Evolutionary conservation across 306 rosid genomes (phyloP).

Genomic region (Hippophae gyantsensis): DNA sequence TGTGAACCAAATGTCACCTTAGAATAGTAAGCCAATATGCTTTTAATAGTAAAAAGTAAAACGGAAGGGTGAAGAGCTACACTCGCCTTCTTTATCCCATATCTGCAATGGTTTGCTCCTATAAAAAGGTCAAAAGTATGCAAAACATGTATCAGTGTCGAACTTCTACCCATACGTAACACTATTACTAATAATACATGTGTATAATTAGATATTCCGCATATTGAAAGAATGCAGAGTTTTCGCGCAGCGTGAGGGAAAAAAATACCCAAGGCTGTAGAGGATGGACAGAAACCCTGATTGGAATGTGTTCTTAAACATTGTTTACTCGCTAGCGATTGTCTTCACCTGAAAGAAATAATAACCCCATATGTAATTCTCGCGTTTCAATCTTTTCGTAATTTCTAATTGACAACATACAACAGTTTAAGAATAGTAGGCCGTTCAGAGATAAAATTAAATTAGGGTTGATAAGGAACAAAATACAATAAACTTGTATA

Average conservation of each 20-base stretch:
- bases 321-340: constrained; percentile 13
- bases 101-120: constrained; percentile 99
- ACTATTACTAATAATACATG: not conserved
- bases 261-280: constrained; percentile 79
- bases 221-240: not conserved
- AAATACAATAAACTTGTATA: no score
- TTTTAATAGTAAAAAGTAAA: not conserved
- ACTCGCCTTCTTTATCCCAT: constrained; percentile 94
- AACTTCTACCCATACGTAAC: not conserved
- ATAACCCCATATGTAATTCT: no score
- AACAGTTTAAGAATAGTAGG: no score
- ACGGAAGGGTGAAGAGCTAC: constrained; percentile 5
- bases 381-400: no score
- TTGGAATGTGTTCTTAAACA: constrained; percentile 98
- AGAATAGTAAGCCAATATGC: not conserved
- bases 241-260: not conserved
- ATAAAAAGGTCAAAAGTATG: constrained; percentile 5
- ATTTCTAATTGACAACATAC: no score
- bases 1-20: no score
- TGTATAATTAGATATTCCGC: not conserved
- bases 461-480: no score
- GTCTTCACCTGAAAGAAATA: no score
- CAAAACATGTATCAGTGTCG: constrained; percentile 12
- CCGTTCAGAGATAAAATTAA: no score
- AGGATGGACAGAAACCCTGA: constrained; percentile 91